A percentile compares a stretch with the other conserved stretches of the same genome.
These are phyloP conservation scores for Asterophora parasitica DNA, from an alignment of 768 basidiomycete genomes.

Conservation along the genomic window DNA sequence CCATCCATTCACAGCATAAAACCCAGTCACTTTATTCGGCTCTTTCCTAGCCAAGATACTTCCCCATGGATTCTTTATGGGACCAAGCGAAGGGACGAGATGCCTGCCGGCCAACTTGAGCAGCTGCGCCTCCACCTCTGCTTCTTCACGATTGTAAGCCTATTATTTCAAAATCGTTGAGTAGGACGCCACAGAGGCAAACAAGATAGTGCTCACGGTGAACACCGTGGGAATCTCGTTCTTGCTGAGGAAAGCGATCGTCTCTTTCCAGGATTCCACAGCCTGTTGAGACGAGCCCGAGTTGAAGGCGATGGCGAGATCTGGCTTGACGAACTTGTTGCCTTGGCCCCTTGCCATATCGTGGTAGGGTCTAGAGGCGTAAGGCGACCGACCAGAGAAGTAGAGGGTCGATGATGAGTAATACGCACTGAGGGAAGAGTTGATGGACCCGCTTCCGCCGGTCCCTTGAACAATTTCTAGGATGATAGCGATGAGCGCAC, in stretches of 20 bases:
- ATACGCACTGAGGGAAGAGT: conserved; percentile 21
- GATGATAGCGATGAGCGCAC: not conserved
- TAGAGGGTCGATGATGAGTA: not conserved
- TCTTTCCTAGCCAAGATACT: conserved; percentile 24
- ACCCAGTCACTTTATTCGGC: conserved; percentile 28
- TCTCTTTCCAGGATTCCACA: conserved; percentile 20
- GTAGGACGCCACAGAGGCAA: not conserved
- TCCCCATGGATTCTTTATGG: conserved; percentile 28
- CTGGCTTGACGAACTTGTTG: conserved; percentile 21
- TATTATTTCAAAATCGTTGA: conserved; percentile 3
- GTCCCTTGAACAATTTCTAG: conserved; percentile 22
- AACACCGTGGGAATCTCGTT: conserved; percentile 27
- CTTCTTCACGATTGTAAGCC: conserved; percentile 30
- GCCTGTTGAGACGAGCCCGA: conserved; percentile 25
- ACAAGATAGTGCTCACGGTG: conserved; percentile 20
- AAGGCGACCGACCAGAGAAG: not conserved
- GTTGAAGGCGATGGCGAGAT: conserved; percentile 34
- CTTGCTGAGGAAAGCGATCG: conserved; percentile 22
- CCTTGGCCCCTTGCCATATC: conserved; percentile 17
- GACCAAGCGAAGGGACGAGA: conserved; percentile 23
- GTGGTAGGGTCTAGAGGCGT: conserved; percentile 27
- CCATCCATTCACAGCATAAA: conserved; percentile 32
- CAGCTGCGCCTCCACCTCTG: conserved; percentile 22
- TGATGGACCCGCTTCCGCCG: conserved; percentile 23
- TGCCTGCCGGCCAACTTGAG: conserved; percentile 19